A percentile compares a stretch with the other conserved stretches of the same genome.
These are phyloP conservation scores for Alternaria ventricosa DNA, from an alignment of 2,329 filamentous ascomycete genomes.

Conservation along the genomic window DNA sequence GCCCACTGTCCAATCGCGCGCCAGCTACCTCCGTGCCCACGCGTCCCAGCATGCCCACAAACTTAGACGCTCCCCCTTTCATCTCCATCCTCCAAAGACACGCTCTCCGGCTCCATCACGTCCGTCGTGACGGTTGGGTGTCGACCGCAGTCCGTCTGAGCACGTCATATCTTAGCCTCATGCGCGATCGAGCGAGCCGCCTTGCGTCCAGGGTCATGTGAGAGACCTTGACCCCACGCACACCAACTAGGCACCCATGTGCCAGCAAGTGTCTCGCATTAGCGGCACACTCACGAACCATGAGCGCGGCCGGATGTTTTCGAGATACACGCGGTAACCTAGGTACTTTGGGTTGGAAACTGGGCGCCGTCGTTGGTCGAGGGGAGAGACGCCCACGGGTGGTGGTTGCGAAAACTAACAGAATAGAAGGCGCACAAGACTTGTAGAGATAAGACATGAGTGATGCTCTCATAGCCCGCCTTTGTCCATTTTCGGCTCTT, in stretches of 20 bases:
- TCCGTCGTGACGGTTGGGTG: not conserved
- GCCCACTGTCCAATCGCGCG: slow-evolving; percentile 16
- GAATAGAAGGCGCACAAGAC: not conserved
- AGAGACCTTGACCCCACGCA: not conserved
- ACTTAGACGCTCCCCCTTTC: not conserved
- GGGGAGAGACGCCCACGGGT: not conserved
- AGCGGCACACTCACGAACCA: not conserved
- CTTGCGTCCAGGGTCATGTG: not conserved
- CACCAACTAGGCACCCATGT: slow-evolving; percentile 2
- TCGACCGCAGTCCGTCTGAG: not conserved
- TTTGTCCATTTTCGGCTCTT: not conserved
- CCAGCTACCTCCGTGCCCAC: slow-evolving; percentile 10
- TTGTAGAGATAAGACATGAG: not conserved
- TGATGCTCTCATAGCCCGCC: not conserved
- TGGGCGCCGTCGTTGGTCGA: not conserved
- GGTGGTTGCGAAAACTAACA: not conserved
- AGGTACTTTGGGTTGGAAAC: not conserved
- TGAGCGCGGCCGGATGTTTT: not conserved
- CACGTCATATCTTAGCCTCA: slow-evolving; percentile 16
- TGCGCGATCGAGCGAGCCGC: slow-evolving; percentile 11
- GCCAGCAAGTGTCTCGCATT: slow-evolving; percentile 13
- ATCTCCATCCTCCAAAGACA: not conserved
- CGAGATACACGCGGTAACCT: not conserved
- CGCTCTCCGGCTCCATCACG: not conserved
- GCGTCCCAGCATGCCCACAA: slow-evolving; percentile 5